Conservation (phyloP, 306 rosid genomes). For the Pachyrhizus erosus region DNA sequence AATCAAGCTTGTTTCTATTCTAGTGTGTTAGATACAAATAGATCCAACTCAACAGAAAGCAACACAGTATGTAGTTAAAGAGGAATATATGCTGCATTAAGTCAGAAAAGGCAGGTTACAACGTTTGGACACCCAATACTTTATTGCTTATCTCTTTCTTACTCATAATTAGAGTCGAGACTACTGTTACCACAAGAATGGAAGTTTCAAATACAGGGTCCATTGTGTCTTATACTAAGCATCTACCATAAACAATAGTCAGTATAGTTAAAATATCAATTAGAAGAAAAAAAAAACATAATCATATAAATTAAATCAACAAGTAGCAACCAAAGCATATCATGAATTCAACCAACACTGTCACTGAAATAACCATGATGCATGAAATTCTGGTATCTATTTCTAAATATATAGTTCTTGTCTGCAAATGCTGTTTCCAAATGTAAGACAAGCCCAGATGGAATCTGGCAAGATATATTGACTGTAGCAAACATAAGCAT, state of each 20-base stretch:
- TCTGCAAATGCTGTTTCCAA: not conserved
- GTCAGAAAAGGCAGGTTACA: not conserved
- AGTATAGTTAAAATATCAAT: not conserved
- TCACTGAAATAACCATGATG: conserved; percentile 1
- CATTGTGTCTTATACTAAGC: not conserved
- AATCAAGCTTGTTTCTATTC: not conserved
- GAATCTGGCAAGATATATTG: not conserved
- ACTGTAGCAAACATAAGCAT: not conserved
- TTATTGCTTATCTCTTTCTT: not conserved
- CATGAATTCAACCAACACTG: not conserved
- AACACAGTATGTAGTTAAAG: conserved; percentile 8
- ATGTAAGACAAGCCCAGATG: no score
- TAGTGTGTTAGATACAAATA: not conserved
- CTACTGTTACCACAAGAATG: not conserved
- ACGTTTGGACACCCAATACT: conserved; percentile 5
- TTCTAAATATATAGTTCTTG: not conserved
- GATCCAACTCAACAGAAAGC: not conserved
- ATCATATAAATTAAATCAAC: conserved; percentile 5
- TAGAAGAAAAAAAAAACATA: not conserved
- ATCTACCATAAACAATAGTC: not conserved
- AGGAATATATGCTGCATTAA: not conserved
- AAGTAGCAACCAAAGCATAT: not conserved
- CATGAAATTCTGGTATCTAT: not conserved
- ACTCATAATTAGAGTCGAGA: not conserved
- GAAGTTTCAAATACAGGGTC: conserved; percentile 3